These are phyloP conservation scores for Suhomyces bolitotheri DNA, from an alignment of 1,139 yeast species.

Conservation along the genomic window DNA sequence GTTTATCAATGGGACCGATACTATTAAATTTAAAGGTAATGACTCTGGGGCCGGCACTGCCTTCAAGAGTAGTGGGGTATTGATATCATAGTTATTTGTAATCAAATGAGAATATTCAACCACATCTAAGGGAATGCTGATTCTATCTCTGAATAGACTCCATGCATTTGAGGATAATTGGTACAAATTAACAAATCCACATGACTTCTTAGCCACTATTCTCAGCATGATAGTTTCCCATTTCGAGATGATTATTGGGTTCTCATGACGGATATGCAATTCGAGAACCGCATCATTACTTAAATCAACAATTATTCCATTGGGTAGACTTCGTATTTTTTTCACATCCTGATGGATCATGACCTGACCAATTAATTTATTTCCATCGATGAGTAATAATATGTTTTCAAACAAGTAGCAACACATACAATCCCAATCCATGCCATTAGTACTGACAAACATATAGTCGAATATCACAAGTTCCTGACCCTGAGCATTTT, in stretches of 20 bases:
- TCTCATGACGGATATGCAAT: constrained; percentile 37
- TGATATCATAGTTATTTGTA: constrained; percentile 38
- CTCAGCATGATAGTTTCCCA: constrained; percentile 38
- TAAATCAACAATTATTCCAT: constrained; percentile 38
- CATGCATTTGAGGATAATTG: constrained; percentile 57
- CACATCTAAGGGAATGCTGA: constrained; percentile 42
- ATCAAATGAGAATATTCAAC: constrained; percentile 36
- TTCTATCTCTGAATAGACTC: constrained; percentile 28
- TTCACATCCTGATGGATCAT: constrained; percentile 35
- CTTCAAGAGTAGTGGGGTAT: constrained; percentile 35
- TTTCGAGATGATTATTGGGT: constrained; percentile 38
- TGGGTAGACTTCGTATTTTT: constrained; percentile 24
- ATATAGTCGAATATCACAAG: constrained; percentile 46
- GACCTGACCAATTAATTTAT: constrained; percentile 37
- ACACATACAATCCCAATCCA: constrained; percentile 36
- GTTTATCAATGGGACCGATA: constrained; percentile 48
- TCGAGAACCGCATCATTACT: constrained; percentile 48
- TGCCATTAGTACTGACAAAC: constrained; percentile 40
- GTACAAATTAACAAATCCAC: constrained; percentile 33
- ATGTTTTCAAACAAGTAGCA: constrained; percentile 42
- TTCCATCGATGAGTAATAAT: constrained; percentile 40
- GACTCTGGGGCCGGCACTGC: constrained; percentile 36
- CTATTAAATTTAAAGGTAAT: constrained; percentile 47
- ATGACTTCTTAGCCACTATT: constrained; percentile 14
- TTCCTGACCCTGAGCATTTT: constrained; percentile 25